Base-by-base conservation (phyloP, 768 basidiomycete genomes). In the Lactarius evosmus region DNA sequence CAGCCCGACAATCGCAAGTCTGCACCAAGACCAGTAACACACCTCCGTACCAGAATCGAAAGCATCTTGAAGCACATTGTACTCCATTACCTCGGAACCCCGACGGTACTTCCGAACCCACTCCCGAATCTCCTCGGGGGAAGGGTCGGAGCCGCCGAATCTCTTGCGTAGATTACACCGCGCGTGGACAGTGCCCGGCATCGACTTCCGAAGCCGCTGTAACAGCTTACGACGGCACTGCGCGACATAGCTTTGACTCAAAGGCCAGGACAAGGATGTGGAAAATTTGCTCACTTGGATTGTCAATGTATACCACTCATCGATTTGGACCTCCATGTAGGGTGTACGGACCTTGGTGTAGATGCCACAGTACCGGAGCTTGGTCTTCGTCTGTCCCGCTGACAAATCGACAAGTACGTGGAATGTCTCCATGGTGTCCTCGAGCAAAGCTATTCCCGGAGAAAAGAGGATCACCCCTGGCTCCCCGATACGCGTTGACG, bases 31-130 rank as follows among this genome's bases (percentile, higher is more conserved):
- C 2, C 11, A 22, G 16, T 22, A 30, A 38, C 58, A 7, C 22
- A 64, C 63, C 59, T 65, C 59, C n/a, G 50, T 16, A 7, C 59
- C 63, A 6, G 36, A 50, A 17, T 14, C 11, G 6, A 56, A 36
- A 1, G 63, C 54, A 7, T 29, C 27, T 0, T 0, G 17, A 5
- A 65, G 5, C 1, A 5, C 12, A 1, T 29, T 19, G 7, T 2
- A 1, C 17, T n/a, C 4, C n/a, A n/a, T 3, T 44, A 7, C 1
- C 8, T 4, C 0, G 3, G 19, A 27, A 3, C n/a, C 4, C 0
- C 22, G n/a, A 44, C 2, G 3, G 14, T 4, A 1, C 49, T 12
- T 40, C 25, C 16, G 25, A 9, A 7, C 34, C 16, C 56, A 57
- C 22, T 50, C 19, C 9, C n/a, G 4, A 17, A 57, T 51, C 29